These are phyloP conservation scores for Ilex aquifolium DNA, from an alignment of 257 asterid genomes.

Conservation along the genomic window DNA sequence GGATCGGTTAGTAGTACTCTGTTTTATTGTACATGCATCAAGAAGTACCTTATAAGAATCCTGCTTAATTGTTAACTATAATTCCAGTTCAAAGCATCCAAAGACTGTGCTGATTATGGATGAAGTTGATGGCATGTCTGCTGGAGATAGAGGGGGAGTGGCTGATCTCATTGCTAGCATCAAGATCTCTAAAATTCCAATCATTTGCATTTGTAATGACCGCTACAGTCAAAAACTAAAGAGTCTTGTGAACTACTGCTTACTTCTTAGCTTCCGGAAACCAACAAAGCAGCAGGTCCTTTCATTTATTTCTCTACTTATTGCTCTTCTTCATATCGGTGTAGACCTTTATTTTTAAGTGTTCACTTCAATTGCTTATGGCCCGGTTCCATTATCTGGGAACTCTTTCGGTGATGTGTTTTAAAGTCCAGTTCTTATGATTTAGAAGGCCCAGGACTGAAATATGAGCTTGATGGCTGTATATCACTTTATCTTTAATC, in stretches of 20 bases:
- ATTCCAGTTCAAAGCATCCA: conserved; percentile 58
- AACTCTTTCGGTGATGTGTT: background rate
- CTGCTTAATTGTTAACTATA: conserved; percentile 12
- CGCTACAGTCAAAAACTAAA: conserved; percentile 96
- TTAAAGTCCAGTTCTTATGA: no score
- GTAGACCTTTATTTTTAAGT: background rate
- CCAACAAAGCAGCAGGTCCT: conserved; percentile 98
- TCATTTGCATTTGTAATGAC: conserved; percentile 96
- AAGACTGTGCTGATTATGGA: conserved; percentile 96
- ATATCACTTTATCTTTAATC: no score
- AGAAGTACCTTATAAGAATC: conserved; percentile 7
- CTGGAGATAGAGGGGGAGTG: conserved; percentile 99
- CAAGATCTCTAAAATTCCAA: conserved; percentile 85
- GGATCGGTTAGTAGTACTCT: conserved; percentile 54
- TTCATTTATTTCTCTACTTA: conserved; percentile 8
- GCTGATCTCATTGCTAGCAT: conserved; percentile 98
- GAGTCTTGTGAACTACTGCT: conserved; percentile 93
- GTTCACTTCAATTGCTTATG: background rate
- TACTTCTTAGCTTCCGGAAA: conserved; percentile 75
- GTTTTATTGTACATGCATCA: conserved; percentile 9
- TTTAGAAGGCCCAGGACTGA: no score
- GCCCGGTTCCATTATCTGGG: background rate
- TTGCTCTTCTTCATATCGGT: background rate
- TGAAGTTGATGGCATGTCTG: conserved; percentile 99
- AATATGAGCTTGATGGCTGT: no score